Base-by-base conservation (phyloP, 371 early-diverging fungal species). In the Mucor saturninus region DNA sequence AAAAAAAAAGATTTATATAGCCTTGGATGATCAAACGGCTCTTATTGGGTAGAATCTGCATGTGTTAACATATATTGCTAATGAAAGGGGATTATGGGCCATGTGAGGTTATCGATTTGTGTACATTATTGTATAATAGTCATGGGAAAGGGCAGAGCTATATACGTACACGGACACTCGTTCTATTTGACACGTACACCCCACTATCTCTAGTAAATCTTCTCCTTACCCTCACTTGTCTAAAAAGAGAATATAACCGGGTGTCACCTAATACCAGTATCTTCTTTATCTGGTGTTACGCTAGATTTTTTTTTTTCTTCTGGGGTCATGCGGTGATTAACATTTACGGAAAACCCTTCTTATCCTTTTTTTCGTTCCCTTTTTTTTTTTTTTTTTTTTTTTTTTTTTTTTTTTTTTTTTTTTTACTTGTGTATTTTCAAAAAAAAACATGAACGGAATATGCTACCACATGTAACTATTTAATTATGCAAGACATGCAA, bases 81-180 rank as follows among this genome's bases (percentile, higher is more conserved):
- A 30, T 30, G 50, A 50, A 30, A 50, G 50, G 46, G 48, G 21
- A 42, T 35, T 35, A 35, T 35, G 35, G 35, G 56, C 51, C 63
- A 63, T 63, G 63, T 63, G 63, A 63, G 63, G 49, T 63, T 63
- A 63, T 63, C 63, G 63, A 63, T 63, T 63, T 63, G 62, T 62
- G 62, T 55, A 62, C 58, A 35, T 42, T 21, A 55, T 28, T 39
- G 56, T 30, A 28, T 39, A 38, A 46, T 37, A 48, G 58, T 58
- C 58, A 59, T 59, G 59, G 59, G 59, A 49, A 46, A 58, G 29
- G 30, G 35, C 26, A 58, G 32, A 43, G 46, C 10, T 32, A 35
- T 46, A 37, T 42, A 32, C 13, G 39, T 42, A 57, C 48, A 35
- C 58, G 10, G 32, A 57, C 45, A 31, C 45, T 43, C 56, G 7